Base-by-base conservation (phyloP, 345 rosid species). In the Salix brachista region DNA sequence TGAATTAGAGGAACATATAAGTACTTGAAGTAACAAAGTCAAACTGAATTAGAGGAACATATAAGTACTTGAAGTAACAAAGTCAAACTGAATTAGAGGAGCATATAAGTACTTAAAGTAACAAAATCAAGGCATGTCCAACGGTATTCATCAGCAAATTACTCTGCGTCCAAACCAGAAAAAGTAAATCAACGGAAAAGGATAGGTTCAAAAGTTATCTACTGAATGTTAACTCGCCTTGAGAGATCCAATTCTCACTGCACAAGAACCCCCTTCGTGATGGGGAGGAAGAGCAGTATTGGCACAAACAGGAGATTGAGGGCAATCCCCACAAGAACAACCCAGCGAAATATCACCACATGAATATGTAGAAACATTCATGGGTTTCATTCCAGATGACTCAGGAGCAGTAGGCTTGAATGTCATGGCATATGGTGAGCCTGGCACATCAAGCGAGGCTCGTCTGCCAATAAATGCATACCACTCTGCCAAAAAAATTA, bases 311-410 rank as follows among this genome's bases (percentile, higher is more conserved):
- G 89, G 54, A 75, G 98, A 85, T 62, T 90, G 84, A 72, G 91
- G 90, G 83, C 98, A 96, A 88, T 96, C 99, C 74, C 99, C 99
- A 65, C 99, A 96, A 84, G 99, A 96, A 80, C 98, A 96, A 32
- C 97, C 96, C 75, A 96, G 89, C 28, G 95, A 85, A 79, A 80
- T 87, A 82, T 93, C 99, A 80, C 83, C 79, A 66, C 99, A 96
- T 25, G 97, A 90, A 84, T 91, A 93, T 41, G 90, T 77, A 73
- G 99, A 87, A 69, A 88, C 94, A 80, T 96, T 93, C 99, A 93
- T 96, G 56, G 97, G 85, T 81, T 73, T 88, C 92, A 96, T 91
- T 82, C 95, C 97, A 78, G 94, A 87, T 80, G 91, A 85, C 17
- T 78, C 88, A 23, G 91, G 85, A 32, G 88, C 89, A 80, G 73